Base-by-base conservation (phyloP, 2,329 filamentous ascomycete species). In the Botrytis paeoniae region DNA sequence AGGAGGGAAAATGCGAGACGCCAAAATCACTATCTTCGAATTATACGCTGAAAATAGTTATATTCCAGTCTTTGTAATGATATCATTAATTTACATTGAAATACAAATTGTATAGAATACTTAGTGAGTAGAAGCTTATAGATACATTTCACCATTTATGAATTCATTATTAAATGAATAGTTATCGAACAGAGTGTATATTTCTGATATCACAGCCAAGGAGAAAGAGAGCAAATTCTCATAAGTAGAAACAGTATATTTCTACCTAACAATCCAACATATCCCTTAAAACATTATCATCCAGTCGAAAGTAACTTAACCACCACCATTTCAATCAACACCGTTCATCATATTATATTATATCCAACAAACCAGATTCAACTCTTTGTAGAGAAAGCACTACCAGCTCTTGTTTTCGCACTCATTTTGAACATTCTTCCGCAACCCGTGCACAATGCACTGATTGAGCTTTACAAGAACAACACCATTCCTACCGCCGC, bases 401-500 rank as follows among this genome's bases (percentile, higher is more conserved):
- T 4, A 18, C 6, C 14, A 18, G 14, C 51, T 32, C n/a, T 57
- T 29, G 3, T 57, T 57, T 32, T 2, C 14, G n/a, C 6, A 57
- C 51, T 57, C 12, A 32, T 1, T 18, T 29, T 4, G 3, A 29
- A 3, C 0, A 1, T 57, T 4, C 9, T 57, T 18, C 14, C 3
- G 16, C 6, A 57, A 29, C 16, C 7, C 0, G 7, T 29, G 16
- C n/a, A 8, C 6, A 18, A 29, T 54, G 14, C 3, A 54, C 12
- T 9, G 7, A 32, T 29, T 7, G 14, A 29, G 51, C 14, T 57
- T 57, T 57, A 69, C 71, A 72, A 54, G 8, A 69, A 20, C 25
- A 72, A 43, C 5, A 64, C 64, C 71, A 69, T 37, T 10, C 63
- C 71, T 18, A 70, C 45, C 3, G 48, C 71, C 8, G 48, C 45